phyloP scores from a whole-genome alignment of 768 basidiomycete genomes.

The Kwoniella newhampshirensis region DNA sequence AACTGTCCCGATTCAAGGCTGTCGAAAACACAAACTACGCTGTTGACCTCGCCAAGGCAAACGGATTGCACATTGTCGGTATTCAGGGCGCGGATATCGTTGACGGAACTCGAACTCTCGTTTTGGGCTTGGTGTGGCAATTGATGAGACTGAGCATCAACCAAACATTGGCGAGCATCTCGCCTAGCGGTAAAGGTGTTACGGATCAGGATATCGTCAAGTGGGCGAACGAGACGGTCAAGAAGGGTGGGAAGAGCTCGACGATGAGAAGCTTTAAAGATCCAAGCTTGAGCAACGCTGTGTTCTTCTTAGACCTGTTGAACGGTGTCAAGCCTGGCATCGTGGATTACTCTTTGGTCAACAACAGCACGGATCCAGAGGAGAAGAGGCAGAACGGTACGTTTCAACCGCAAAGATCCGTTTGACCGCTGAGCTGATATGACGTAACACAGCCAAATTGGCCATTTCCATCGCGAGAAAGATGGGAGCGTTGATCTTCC shows the following conservation, averaged over 20 bases:
- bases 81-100: constrained; percentile 98
- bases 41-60: constrained; percentile 88
- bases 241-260: constrained; percentile 56
- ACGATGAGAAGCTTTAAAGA: constrained; percentile 91
- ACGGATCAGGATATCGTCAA: constrained; percentile 90
- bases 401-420: constrained; percentile 33
- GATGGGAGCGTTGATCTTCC: constrained; percentile 91
- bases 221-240: constrained; percentile 91
- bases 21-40: constrained; percentile 98
- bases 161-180: constrained; percentile 76
- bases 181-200: constrained; percentile 71
- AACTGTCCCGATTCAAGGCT: constrained; percentile 89
- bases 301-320: constrained; percentile 90
- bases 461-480: constrained; percentile 99
- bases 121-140: constrained; percentile 96
- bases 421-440: constrained; percentile 2
- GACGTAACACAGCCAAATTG: constrained; percentile 69
- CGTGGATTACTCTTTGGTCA: constrained; percentile 81
- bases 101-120: constrained; percentile 86
- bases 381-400: constrained; percentile 87
- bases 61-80: constrained; percentile 91
- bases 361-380: constrained; percentile 66
- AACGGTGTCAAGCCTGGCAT: constrained; percentile 91
- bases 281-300: constrained; percentile 76
- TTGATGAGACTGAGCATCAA: constrained; percentile 88